Conservation (phyloP, 2,329 filamentous ascomycete genomes). For the Bipolaris sorokiniana region DNA sequence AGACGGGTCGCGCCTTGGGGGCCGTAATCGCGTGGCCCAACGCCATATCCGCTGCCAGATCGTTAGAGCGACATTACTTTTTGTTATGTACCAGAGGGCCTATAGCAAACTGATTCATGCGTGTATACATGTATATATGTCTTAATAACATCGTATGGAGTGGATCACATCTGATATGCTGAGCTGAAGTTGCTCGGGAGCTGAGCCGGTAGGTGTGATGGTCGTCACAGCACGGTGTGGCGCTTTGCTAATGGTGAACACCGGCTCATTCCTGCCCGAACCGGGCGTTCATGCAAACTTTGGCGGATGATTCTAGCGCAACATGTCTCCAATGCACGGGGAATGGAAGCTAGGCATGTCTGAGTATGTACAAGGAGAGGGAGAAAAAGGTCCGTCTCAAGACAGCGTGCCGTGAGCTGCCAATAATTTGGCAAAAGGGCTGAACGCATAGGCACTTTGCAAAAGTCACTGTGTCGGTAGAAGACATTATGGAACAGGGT, state of each 20-base stretch:
- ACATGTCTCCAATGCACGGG: too few relatives aligned
- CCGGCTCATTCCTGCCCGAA: neutral
- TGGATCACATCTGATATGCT: neutral
- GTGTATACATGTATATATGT: too few relatives aligned
- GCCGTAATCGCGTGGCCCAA: neutral
- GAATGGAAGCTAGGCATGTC: too few relatives aligned
- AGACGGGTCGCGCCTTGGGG: neutral
- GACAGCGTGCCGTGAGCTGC: neutral
- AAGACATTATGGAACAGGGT: neutral
- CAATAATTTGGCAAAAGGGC: neutral
- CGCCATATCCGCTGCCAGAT: neutral
- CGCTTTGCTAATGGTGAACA: neutral
- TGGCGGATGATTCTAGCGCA: neutral
- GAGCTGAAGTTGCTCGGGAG: neutral
- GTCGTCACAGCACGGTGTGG: neutral
- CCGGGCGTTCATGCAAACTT: neutral
- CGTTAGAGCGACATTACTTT: neutral
- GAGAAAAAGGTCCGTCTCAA: neutral
- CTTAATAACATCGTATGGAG: neutral
- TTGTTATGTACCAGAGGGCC: neutral
- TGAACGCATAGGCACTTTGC: neutral
- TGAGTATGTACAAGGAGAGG: too few relatives aligned
- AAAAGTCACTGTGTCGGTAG: neutral
- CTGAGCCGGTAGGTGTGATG: neutral
- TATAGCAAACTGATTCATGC: neutral